These are phyloP conservation scores for Sarocladiaceae sp. DNA, from an alignment of 2,329 filamentous ascomycete genomes.

Conservation along the genomic window DNA sequence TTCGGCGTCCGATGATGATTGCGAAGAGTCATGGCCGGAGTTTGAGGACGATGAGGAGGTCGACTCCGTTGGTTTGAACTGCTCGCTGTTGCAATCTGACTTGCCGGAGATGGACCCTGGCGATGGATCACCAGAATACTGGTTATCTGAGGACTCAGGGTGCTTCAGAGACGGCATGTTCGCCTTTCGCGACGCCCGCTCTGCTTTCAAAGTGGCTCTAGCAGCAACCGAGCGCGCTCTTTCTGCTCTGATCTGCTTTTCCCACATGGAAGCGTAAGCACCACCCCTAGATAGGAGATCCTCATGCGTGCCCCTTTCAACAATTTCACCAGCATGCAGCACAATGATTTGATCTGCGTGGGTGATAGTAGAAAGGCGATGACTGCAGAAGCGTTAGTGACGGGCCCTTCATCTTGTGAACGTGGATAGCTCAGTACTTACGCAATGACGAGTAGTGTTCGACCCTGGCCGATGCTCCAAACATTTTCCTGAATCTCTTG, in stretches of 20 bases:
- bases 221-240: conserved; percentile 44
- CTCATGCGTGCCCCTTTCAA: conserved; percentile 74
- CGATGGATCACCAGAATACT: conserved; percentile 41
- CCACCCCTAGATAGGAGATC: conserved; percentile 68
- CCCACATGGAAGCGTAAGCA: conserved; percentile 82
- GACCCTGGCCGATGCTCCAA: conserved; percentile 73
- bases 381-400: conserved; percentile 37
- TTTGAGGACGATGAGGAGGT: conserved; percentile 23
- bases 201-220: conserved; percentile 28
- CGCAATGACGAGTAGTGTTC: conserved; percentile 94
- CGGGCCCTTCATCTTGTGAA: not conserved
- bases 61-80: conserved; percentile 26
- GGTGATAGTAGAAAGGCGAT: conserved; percentile 81
- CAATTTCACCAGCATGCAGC: conserved; percentile 69
- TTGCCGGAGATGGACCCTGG: conserved; percentile 35
- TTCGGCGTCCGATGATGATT: conserved; percentile 31
- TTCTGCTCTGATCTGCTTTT: conserved; percentile 79
- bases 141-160: conserved; percentile 39
- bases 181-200: conserved; percentile 39
- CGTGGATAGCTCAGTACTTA: too few species aligned
- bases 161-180: conserved; percentile 40
- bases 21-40: conserved; percentile 4
- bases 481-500: conserved; percentile 89
- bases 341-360: conserved; percentile 83
- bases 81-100: conserved; percentile 24